Evolutionary conservation across 768 basidiomycete species (phyloP).

Genomic region (Kwoniella botswanensis): DNA sequence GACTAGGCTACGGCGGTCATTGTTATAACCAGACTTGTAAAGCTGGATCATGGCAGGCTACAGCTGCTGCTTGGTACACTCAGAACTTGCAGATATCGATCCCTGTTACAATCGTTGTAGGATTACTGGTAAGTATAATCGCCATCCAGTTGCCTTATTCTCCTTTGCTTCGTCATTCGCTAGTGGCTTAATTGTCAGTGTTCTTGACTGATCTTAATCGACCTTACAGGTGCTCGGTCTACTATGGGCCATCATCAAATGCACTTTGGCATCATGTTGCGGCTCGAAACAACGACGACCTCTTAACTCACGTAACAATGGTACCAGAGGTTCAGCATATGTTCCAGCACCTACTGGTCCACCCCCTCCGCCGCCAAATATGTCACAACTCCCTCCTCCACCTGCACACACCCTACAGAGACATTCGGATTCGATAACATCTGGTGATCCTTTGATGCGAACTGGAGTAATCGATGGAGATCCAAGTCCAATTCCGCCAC

Average conservation of each 20-base stretch:
- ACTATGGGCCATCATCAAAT: slow-evolving; percentile 40
- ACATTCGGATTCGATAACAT: slow-evolving; percentile 30
- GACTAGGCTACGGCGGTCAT: slow-evolving; percentile 70
- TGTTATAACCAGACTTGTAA: slow-evolving; percentile 70
- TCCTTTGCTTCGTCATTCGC: neutral
- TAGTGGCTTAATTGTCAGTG: too few species aligned
- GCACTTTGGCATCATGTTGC: slow-evolving; percentile 39
- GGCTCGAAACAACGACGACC: slow-evolving; percentile 4
- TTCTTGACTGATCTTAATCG: neutral
- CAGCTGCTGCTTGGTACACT: slow-evolving; percentile 74
- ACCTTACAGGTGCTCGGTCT: slow-evolving; percentile 41
- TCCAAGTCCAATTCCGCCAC: slow-evolving; percentile 6
- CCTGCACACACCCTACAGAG: slow-evolving; percentile 16
- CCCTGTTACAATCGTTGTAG: slow-evolving; percentile 54
- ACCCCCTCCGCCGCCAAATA: slow-evolving; percentile 22
- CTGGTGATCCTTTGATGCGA: slow-evolving; percentile 26
- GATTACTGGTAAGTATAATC: slow-evolving; percentile 45
- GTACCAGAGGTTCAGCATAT: slow-evolving; percentile 11
- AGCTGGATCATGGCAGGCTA: slow-evolving; percentile 66
- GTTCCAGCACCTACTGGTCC: slow-evolving; percentile 15
- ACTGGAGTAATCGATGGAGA: slow-evolving; percentile 14
- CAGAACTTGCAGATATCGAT: slow-evolving; percentile 66
- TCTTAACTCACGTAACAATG: slow-evolving; percentile 4
- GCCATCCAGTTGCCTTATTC: neutral
- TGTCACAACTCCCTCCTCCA: slow-evolving; percentile 22